A percentile compares a stretch with the other conserved stretches of the same genome.
Evolutionary conservation across 805 yeast genomes (phyloP).

Genomic region (Saccharomycopsis oosterbeekiorum): DNA sequence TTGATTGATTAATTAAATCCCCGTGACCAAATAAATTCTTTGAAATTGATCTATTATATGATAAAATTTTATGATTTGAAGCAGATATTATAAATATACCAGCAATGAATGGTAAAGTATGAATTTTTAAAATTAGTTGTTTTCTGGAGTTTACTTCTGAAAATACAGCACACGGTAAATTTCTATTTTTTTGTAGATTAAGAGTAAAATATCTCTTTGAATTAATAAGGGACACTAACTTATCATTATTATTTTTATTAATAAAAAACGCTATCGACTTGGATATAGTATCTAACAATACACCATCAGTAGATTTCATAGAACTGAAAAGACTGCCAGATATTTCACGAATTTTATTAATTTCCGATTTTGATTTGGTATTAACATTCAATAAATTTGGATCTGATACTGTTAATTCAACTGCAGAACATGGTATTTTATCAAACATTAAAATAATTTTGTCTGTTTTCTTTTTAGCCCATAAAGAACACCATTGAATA

Average conservation of each 20-base stretch:
- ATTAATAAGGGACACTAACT: conserved; percentile 30
- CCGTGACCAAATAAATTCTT: conserved; percentile 64
- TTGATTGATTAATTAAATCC: conserved; percentile 35
- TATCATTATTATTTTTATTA: conserved; percentile 8
- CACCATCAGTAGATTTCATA: conserved; percentile 13
- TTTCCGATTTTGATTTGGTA: conserved; percentile 15
- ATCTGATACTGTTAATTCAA: conserved; percentile 40
- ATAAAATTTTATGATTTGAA: conserved; percentile 38
- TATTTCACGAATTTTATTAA: conserved; percentile 21
- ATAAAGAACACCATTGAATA: conserved; percentile 75
- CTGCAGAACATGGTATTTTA: conserved; percentile 67
- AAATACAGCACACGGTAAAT: conserved; percentile 67
- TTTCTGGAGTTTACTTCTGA: conserved; percentile 47
- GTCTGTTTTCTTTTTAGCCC: conserved; percentile 74
- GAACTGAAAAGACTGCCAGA: conserved; percentile 11
- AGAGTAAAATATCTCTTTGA: conserved; percentile 55
- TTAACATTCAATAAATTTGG: neutral
- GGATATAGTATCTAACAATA: conserved; percentile 17
- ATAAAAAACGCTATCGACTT: conserved; percentile 2
- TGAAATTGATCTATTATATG: conserved; percentile 71
- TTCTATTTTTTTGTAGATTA: conserved; percentile 30
- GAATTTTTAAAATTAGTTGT: conserved; percentile 52
- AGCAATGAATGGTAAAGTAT: conserved; percentile 76
- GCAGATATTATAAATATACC: conserved; percentile 67
- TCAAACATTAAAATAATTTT: conserved; percentile 78